These are phyloP conservation scores for Pyronema omphalodes DNA, from an alignment of 495 filamentous ascomycete genomes.

Conservation along the genomic window DNA sequence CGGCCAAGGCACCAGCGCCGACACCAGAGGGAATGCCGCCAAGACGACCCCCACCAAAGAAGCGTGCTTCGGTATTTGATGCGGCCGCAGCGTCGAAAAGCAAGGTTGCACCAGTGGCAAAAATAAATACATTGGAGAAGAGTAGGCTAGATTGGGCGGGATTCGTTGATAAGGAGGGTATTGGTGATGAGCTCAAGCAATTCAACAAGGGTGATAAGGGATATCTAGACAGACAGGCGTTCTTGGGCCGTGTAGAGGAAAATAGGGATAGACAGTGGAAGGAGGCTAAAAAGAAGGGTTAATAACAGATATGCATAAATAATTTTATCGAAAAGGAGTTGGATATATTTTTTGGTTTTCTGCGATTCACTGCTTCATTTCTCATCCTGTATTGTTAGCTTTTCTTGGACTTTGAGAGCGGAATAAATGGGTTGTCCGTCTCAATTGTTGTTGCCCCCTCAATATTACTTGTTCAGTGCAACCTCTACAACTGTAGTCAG, in stretches of 20 bases:
- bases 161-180: slow-evolving; percentile 79
- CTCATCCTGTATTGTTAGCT: no score
- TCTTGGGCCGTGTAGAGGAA: slow-evolving; percentile 64
- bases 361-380: no score
- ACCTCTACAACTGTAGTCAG: no score
- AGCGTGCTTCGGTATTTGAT: slow-evolving; percentile 65
- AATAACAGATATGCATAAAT: background rate
- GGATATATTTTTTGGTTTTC: no score
- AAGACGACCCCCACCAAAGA: slow-evolving; percentile 49
- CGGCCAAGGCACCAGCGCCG: slow-evolving; percentile 12
- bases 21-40: slow-evolving; percentile 21
- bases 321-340: no score
- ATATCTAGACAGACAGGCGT: slow-evolving; percentile 71
- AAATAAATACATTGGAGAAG: slow-evolving; percentile 93
- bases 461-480: no score
- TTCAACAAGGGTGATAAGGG: slow-evolving; percentile 70
- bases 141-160: slow-evolving; percentile 85
- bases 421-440: no score
- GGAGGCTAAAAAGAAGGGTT: slow-evolving; percentile 18
- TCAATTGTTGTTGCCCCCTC: no score
- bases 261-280: slow-evolving; percentile 37
- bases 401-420: no score
- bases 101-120: slow-evolving; percentile 42
- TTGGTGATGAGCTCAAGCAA: slow-evolving; percentile 73
- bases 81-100: slow-evolving; percentile 28